These are phyloP conservation scores for Zygosaccharomyces siamensis DNA, from an alignment of 805 yeast genomes.

Conservation along the genomic window DNA sequence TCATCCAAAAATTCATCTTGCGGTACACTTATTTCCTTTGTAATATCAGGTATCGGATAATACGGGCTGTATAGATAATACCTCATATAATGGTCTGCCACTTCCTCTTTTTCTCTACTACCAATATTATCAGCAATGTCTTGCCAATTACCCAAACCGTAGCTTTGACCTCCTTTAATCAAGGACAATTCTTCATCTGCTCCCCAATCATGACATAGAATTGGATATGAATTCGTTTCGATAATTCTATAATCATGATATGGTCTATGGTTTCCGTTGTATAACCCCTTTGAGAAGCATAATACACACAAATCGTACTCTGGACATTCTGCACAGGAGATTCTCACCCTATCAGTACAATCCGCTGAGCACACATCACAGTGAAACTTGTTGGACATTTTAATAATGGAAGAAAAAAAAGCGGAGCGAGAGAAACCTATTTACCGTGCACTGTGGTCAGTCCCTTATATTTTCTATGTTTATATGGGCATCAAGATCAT, in stretches of 20 bases:
- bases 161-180: slow-evolving; percentile 86
- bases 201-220: slow-evolving; percentile 89
- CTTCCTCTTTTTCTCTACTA: slow-evolving; percentile 86
- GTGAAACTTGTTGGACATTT: slow-evolving; percentile 55
- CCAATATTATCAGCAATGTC: slow-evolving; percentile 97
- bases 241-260: slow-evolving; percentile 88
- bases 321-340: slow-evolving; percentile 85
- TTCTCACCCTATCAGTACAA: slow-evolving; percentile 86
- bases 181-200: slow-evolving; percentile 93
- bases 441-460: background rate
- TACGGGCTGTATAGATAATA: slow-evolving; percentile 62
- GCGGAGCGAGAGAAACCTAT: background rate
- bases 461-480: background rate
- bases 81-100: slow-evolving; percentile 71
- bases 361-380: slow-evolving; percentile 97
- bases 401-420: background rate
- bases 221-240: slow-evolving; percentile 93
- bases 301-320: slow-evolving; percentile 98
- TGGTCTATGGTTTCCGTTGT: slow-evolving; percentile 84
- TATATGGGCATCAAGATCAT: background rate
- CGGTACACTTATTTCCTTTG: slow-evolving; percentile 60
- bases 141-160: slow-evolving; percentile 96
- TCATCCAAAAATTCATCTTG: slow-evolving; percentile 64
- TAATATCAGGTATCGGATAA: slow-evolving; percentile 88
- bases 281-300: slow-evolving; percentile 82